Evolutionary conservation across 176 grass and related monocot genomes (phyloP).

Genomic region (Leersia perrieri): DNA sequence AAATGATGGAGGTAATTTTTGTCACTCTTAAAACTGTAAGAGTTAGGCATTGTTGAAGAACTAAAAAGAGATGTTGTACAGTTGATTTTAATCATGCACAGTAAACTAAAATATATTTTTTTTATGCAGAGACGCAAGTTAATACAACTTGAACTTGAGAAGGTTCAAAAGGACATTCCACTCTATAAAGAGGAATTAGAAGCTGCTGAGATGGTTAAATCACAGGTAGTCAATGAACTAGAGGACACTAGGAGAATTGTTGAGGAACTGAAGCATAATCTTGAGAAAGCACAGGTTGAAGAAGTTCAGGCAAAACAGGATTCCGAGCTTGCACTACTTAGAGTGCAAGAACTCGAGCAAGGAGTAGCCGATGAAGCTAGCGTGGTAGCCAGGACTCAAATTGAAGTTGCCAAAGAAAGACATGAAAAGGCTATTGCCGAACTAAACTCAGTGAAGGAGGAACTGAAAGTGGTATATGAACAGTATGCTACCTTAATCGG

Average conservation of each 20-base stretch:
- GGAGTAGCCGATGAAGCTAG: slow-evolving; percentile 80
- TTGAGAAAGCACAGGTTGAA: slow-evolving; percentile 83
- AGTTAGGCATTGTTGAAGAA: background rate
- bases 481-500: slow-evolving; percentile 51
- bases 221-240: slow-evolving; percentile 50
- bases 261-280: slow-evolving; percentile 80
- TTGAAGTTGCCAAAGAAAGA: slow-evolving; percentile 62
- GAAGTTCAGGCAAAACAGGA: slow-evolving; percentile 88
- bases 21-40: slow-evolving; percentile 25
- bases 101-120: slow-evolving; percentile 6
- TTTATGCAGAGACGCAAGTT: slow-evolving; percentile 61
- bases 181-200: slow-evolving; percentile 58
- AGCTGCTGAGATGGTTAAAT: slow-evolving; percentile 65
- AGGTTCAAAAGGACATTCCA: slow-evolving; percentile 66
- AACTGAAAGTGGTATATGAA: slow-evolving; percentile 50
- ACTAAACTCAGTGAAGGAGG: slow-evolving; percentile 46
- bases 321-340: slow-evolving; percentile 70
- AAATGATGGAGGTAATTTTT: slow-evolving; percentile 73
- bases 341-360: slow-evolving; percentile 72
- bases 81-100: background rate
- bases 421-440: slow-evolving; percentile 63
- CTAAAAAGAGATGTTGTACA: background rate
- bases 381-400: slow-evolving; percentile 59
- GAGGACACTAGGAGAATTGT: slow-evolving; percentile 59
- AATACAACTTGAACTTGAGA: slow-evolving; percentile 73